phyloP scores from a whole-genome alignment of 371 early-diverging fungal species.

The Lichtheimia corymbifera region DNA sequence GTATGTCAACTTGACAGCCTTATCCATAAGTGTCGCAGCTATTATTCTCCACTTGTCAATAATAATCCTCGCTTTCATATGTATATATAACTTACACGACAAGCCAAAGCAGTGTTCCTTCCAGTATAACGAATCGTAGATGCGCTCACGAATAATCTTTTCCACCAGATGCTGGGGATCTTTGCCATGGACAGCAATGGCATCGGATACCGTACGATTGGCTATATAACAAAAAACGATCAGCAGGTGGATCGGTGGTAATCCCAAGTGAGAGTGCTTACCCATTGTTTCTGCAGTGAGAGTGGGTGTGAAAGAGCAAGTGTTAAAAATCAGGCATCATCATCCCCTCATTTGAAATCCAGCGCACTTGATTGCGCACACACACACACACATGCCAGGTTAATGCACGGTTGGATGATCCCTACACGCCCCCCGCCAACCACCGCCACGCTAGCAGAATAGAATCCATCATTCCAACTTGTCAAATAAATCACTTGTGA shows the following conservation, averaged over 20 bases:
- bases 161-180: conserved; percentile 94
- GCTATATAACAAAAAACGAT: conserved; percentile 44
- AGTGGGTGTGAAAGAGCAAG: no score
- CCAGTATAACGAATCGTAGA: conserved; percentile 93
- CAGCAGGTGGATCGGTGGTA: neutral
- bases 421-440: no score
- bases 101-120: conserved; percentile 95
- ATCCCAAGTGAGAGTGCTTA: no score
- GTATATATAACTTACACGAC: conserved; percentile 57
- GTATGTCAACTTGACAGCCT: conserved; percentile 74
- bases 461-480: no score
- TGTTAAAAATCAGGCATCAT: no score
- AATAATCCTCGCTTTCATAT: neutral
- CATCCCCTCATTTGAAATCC: no score
- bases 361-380: no score
- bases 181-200: conserved; percentile 76
- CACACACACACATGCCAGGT: no score
- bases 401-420: no score
- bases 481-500: no score
- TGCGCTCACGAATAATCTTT: conserved; percentile 88
- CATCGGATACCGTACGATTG: conserved; percentile 71
- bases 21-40: conserved; percentile 90
- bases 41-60: neutral
- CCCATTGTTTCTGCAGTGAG: no score
- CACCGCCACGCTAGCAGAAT: no score